These are phyloP conservation scores for Phyllosticta citriasiana DNA, from an alignment of 2,329 filamentous ascomycete genomes.

Conservation along the genomic window DNA sequence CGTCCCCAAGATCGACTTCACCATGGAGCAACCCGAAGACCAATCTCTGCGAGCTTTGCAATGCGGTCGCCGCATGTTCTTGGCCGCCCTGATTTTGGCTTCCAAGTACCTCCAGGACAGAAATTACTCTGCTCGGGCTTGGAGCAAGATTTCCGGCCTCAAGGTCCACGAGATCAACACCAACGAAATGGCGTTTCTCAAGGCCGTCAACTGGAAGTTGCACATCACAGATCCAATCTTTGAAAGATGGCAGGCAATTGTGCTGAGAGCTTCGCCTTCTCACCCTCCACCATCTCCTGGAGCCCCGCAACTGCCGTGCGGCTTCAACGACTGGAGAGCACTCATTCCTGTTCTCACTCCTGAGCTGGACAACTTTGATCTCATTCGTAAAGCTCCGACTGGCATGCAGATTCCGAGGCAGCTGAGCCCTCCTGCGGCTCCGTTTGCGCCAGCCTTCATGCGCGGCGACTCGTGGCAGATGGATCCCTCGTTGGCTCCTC, in stretches of 20 bases:
- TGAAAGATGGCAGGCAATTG: slow-evolving; percentile 87
- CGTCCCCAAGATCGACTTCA: slow-evolving; percentile 74
- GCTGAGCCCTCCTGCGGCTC: slow-evolving; percentile 18
- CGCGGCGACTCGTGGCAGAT: slow-evolving; percentile 15
- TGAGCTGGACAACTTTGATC: slow-evolving; percentile 42
- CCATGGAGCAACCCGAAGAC: slow-evolving; percentile 72
- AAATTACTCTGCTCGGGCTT: slow-evolving; percentile 93
- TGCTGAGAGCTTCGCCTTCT: slow-evolving; percentile 45
- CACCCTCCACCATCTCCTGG: slow-evolving; percentile 33
- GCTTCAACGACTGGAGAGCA: slow-evolving; percentile 33
- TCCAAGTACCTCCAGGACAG: slow-evolving; percentile 97
- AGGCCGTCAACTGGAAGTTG: slow-evolving; percentile 85
- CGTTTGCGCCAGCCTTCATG: slow-evolving; percentile 17
- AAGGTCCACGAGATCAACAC: slow-evolving; percentile 90
- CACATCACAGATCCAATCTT: slow-evolving; percentile 86
- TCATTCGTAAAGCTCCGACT: slow-evolving; percentile 12
- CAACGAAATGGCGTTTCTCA: slow-evolving; percentile 86
- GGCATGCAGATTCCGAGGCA: slow-evolving; percentile 11
- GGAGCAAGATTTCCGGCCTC: slow-evolving; percentile 98
- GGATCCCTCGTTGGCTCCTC: slow-evolving; percentile 35
- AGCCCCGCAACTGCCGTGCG: slow-evolving; percentile 17
- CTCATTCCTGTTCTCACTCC: slow-evolving; percentile 48
- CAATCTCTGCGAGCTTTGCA: slow-evolving; percentile 71
- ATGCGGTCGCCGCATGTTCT: slow-evolving; percentile 94
- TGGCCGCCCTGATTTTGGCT: slow-evolving; percentile 85